These are phyloP conservation scores for Trypanosoma mega DNA, from an alignment of 208 protist species.

Conservation along the genomic window DNA sequence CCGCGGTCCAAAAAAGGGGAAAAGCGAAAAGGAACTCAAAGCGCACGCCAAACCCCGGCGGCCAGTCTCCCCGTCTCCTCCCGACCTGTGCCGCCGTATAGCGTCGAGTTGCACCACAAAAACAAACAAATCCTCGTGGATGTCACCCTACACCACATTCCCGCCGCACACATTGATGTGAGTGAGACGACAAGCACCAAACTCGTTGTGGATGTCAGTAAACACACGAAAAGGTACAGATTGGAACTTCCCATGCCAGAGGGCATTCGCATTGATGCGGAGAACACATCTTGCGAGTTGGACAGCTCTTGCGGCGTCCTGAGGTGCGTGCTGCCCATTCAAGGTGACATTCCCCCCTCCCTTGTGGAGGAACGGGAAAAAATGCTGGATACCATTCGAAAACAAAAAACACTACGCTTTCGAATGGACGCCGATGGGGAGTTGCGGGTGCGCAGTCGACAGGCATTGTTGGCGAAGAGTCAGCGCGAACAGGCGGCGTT, in stretches of 20 bases:
- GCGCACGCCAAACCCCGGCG: neutral
- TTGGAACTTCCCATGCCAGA: conserved; percentile 73
- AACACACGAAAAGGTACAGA: conserved; percentile 82
- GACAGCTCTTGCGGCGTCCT: conserved; percentile 54
- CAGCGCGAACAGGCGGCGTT: conserved; percentile 20
- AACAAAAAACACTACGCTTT: conserved; percentile 76
- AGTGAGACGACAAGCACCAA: conserved; percentile 44
- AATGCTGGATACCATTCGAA: conserved; percentile 50
- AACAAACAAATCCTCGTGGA: conserved; percentile 70
- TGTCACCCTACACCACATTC: conserved; percentile 82
- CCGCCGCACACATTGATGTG: conserved; percentile 66
- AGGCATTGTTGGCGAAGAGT: conserved; percentile 55
- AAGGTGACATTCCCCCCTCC: conserved; percentile 47
- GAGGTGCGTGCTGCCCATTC: conserved; percentile 64
- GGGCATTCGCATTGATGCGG: conserved; percentile 49
- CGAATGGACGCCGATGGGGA: conserved; percentile 64
- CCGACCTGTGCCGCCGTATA: conserved; percentile 41
- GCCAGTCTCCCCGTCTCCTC: conserved; percentile 12
- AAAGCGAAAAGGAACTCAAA: neutral
- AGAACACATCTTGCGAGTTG: conserved; percentile 53
- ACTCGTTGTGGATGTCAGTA: conserved; percentile 75
- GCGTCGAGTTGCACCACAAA: conserved; percentile 83
- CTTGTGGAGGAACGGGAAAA: conserved; percentile 49
- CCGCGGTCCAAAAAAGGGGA: conserved; percentile 6
- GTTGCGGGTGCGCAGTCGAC: conserved; percentile 70